Evolutionary conservation across 495 filamentous ascomycete species (phyloP).

Genomic region (Tuber melanosporum): DNA sequence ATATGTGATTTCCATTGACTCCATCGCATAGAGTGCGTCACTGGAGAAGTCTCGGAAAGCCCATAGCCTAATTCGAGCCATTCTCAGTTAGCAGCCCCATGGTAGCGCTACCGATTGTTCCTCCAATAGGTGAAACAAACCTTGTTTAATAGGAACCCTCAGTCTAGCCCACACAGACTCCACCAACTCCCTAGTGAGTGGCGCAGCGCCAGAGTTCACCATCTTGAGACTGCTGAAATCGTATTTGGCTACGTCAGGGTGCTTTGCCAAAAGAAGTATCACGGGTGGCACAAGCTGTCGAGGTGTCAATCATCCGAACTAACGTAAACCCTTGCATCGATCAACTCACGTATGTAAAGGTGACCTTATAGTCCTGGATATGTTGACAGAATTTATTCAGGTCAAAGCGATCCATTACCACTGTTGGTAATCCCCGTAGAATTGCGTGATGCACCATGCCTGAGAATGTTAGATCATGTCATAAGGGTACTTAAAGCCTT

Average conservation of each 20-base stretch:
- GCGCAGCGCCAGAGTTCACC: constrained; percentile 86
- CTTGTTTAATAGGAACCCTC: constrained; percentile 61
- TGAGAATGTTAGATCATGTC: constrained; percentile 26
- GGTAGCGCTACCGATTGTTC: neutral
- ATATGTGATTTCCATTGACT: constrained; percentile 69
- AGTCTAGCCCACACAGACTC: constrained; percentile 69
- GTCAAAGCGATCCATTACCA: constrained; percentile 82
- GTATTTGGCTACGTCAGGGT: constrained; percentile 67
- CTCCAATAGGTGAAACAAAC: neutral
- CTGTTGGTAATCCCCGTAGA: constrained; percentile 58
- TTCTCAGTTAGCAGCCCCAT: neutral
- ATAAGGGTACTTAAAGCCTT: neutral
- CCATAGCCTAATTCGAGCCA: constrained; percentile 46
- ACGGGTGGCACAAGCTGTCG: constrained; percentile 69
- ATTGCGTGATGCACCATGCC: constrained; percentile 53
- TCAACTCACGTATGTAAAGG: constrained; percentile 58
- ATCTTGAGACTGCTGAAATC: constrained; percentile 72
- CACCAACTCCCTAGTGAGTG: constrained; percentile 74
- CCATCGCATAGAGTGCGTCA: constrained; percentile 57
- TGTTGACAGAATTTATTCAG: constrained; percentile 67
- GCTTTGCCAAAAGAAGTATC: constrained; percentile 70
- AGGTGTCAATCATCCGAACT: neutral
- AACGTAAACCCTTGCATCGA: neutral
- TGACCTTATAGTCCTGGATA: constrained; percentile 68
- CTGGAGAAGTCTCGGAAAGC: constrained; percentile 52